Conservation (phyloP, 2,329 filamentous ascomycete genomes). For the Verruconis gallopava region DNA sequence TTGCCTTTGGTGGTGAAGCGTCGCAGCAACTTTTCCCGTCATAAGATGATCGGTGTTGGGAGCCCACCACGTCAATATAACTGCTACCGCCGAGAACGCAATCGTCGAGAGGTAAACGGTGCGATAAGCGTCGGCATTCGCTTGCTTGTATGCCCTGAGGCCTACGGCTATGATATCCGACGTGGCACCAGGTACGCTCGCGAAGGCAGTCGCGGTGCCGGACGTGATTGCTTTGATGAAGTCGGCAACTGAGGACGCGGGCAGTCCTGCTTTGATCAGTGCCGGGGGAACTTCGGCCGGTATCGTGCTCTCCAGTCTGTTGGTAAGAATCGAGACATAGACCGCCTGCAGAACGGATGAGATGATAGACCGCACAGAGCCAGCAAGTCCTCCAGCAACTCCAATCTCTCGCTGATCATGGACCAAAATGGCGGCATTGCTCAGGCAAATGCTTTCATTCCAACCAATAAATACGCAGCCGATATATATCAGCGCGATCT, state of each 20-base stretch:
- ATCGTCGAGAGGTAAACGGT: slow-evolving; percentile 10
- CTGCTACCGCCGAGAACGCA: slow-evolving; percentile 10
- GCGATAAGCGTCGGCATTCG: slow-evolving; percentile 10
- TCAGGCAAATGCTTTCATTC: slow-evolving; percentile 18
- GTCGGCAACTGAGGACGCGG: slow-evolving; percentile 19
- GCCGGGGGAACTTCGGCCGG: slow-evolving; percentile 24
- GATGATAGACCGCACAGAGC: slow-evolving; percentile 29
- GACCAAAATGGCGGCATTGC: slow-evolving; percentile 24
- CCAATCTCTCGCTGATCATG: slow-evolving; percentile 27
- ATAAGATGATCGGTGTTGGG: slow-evolving; percentile 13
- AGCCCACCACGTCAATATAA: slow-evolving; percentile 10
- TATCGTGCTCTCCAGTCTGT: slow-evolving; percentile 24
- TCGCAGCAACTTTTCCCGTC: slow-evolving; percentile 14
- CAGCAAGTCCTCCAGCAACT: slow-evolving; percentile 28
- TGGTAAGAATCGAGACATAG: slow-evolving; percentile 25
- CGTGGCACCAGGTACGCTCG: slow-evolving; percentile 23
- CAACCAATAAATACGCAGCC: slow-evolving; percentile 20
- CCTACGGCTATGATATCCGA: slow-evolving; percentile 19
- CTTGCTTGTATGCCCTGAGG: slow-evolving; percentile 7
- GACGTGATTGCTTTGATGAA: slow-evolving; percentile 24
- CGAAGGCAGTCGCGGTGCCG: slow-evolving; percentile 19
- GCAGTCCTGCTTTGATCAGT: slow-evolving; percentile 25
- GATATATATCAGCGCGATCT: slow-evolving; percentile 15
- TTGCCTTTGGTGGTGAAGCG: slow-evolving; percentile 10
- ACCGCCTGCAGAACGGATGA: slow-evolving; percentile 26